phyloP scores from a whole-genome alignment of 768 basidiomycete genomes.

The Antrodiella citrinella region DNA sequence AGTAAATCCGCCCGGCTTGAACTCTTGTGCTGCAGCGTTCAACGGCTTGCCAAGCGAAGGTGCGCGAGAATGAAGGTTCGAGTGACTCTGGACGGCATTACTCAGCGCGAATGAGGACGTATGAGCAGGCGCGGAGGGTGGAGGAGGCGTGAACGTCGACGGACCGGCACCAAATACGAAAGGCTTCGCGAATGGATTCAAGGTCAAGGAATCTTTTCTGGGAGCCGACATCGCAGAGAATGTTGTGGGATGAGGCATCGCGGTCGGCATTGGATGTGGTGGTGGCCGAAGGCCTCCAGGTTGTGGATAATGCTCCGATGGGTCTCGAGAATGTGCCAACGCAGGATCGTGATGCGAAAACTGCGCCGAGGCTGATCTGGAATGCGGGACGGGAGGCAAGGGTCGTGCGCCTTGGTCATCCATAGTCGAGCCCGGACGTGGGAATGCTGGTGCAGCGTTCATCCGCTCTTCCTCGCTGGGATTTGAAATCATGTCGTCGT shows the following conservation, averaged over 20 bases:
- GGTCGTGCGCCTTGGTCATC: conserved; percentile 36
- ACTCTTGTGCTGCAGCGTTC: conserved; percentile 73
- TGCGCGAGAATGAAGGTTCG: conserved; percentile 29
- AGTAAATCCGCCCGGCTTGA: conserved; percentile 70
- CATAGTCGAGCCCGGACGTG: conserved; percentile 37
- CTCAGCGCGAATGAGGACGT: conserved; percentile 19
- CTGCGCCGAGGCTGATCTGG: conserved; percentile 53
- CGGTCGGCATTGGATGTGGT: conserved; percentile 1
- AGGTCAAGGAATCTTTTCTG: conserved; percentile 22
- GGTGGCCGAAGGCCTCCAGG: conserved; percentile 17
- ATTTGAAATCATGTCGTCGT: conserved; percentile 75
- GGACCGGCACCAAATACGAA: conserved; percentile 61
- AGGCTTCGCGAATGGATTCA: conserved; percentile 79
- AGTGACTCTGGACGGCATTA: background rate
- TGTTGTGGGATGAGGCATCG: background rate
- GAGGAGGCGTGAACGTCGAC: conserved; percentile 21
- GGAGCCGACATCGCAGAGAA: conserved; percentile 8
- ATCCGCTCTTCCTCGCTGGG: conserved; percentile 69
- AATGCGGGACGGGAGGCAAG: conserved; percentile 56
- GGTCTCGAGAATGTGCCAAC: conserved; percentile 51
- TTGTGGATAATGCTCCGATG: conserved; percentile 30
- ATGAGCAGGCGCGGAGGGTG: conserved; percentile 24
- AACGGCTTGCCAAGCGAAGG: conserved; percentile 57
- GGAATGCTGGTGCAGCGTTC: conserved; percentile 17
- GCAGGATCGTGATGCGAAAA: conserved; percentile 55